A percentile compares a stretch with the other conserved stretches of the same genome.
Evolutionary conservation across 176 grass and related monocot species (phyloP).

Genomic region (Aechmea fasciata): DNA sequence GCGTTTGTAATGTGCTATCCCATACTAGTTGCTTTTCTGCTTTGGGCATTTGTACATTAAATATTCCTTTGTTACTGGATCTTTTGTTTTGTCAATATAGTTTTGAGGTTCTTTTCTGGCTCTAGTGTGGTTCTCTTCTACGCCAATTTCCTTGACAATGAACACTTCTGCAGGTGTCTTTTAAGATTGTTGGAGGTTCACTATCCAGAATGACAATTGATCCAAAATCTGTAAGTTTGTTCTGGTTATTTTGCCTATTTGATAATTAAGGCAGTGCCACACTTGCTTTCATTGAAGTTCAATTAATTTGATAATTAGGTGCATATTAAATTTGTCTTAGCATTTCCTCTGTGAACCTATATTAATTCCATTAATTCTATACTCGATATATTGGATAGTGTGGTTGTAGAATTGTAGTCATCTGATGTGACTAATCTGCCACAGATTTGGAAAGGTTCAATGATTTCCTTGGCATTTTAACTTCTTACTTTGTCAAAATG

Average conservation of each 20-base stretch:
- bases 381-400: no score
- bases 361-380: no score
- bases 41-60: not conserved
- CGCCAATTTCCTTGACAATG: conserved; percentile 11
- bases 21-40: not conserved
- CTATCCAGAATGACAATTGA: conserved; percentile 74
- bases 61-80: not conserved
- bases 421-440: no score
- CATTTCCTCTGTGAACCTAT: no score
- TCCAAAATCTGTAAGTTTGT: conserved; percentile 65
- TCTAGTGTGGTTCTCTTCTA: not conserved
- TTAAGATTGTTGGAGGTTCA: conserved; percentile 73
- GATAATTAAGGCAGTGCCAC: not conserved
- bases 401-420: no score
- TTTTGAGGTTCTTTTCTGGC: not conserved
- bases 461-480: no score
- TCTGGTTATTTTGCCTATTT: not conserved
- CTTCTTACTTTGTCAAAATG: no score
- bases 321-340: no score
- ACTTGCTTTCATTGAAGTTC: no score
- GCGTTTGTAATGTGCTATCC: not conserved
- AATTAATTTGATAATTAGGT: no score
- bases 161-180: conserved; percentile 51
- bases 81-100: conserved; percentile 15
- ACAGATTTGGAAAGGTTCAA: no score